These are phyloP conservation scores for Leishmania amazonensis DNA, from an alignment of 208 protist species.

Conservation along the genomic window DNA sequence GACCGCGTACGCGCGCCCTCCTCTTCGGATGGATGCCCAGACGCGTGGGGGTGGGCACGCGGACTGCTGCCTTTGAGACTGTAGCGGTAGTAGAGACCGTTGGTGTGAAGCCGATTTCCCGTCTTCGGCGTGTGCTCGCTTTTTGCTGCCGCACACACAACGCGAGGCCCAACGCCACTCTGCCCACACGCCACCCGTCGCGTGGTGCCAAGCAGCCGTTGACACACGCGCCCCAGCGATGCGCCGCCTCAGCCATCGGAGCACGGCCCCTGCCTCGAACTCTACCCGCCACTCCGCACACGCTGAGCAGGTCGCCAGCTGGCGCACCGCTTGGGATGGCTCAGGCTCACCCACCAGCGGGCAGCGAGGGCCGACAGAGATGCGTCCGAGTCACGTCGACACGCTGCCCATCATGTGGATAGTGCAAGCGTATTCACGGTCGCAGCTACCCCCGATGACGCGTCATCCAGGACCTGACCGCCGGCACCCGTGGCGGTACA, in stretches of 20 bases:
- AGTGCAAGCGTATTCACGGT: not conserved
- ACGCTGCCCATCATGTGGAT: not conserved
- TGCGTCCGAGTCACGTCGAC: not conserved
- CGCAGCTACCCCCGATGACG: not conserved
- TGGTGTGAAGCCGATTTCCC: not conserved
- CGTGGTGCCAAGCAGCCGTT: not conserved
- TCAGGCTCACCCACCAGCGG: too few species aligned
- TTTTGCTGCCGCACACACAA: too few species aligned
- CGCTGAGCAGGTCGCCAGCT: not conserved
- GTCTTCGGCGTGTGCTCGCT: not conserved
- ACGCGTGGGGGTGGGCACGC: not conserved
- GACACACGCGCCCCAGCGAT: not conserved
- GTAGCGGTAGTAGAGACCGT: not conserved
- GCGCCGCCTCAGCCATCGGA: too few species aligned
- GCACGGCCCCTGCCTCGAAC: too few species aligned
- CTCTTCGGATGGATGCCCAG: not conserved
- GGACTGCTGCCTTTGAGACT: not conserved
- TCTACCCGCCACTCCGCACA: not conserved
- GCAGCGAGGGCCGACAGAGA: not conserved
- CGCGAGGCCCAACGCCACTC: not conserved
- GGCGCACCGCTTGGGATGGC: not conserved
- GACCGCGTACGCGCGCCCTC: not conserved
- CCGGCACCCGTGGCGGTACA: not conserved
- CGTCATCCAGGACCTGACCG: not conserved
- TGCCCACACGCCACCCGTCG: not conserved